These are phyloP conservation scores for Cladosporium sp. DNA, from an alignment of 2,329 filamentous ascomycete species.

Conservation along the genomic window DNA sequence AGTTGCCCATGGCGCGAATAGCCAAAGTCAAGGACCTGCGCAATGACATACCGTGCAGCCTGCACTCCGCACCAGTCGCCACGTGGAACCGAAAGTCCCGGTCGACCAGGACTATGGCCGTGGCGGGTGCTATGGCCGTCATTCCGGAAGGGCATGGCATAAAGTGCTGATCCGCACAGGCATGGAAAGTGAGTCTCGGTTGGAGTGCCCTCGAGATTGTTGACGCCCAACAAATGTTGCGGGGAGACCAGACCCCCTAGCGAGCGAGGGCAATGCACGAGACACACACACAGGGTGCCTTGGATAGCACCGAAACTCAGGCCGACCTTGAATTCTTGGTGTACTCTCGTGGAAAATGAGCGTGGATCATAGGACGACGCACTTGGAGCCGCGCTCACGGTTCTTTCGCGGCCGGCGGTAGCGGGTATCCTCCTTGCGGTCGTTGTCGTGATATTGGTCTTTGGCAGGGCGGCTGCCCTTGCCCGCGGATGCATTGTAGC, in stretches of 20 bases:
- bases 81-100: neutral
- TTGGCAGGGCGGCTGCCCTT: constrained; percentile 2
- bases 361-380: constrained; percentile 33
- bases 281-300: constrained; percentile 3
- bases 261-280: neutral
- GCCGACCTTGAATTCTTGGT: constrained; percentile 4
- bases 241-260: constrained; percentile 8
- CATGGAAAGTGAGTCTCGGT: neutral
- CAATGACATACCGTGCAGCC: neutral
- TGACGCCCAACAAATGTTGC: constrained; percentile 14
- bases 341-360: neutral
- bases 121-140: constrained; percentile 4
- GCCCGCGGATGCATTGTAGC: constrained; percentile 9
- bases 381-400: constrained; percentile 30
- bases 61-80: constrained; percentile 12
- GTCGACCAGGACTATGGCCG: neutral
- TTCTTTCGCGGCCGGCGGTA: constrained; percentile 20
- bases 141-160: constrained; percentile 7
- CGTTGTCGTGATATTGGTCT: constrained; percentile 18
- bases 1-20: neutral
- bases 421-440: constrained; percentile 13
- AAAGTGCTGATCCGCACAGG: constrained; percentile 14
- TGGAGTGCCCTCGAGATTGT: constrained; percentile 11
- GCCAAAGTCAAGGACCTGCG: neutral
- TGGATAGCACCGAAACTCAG: neutral